These are phyloP conservation scores for Saturnispora halmiae DNA, from an alignment of 805 yeast genomes.

Conservation along the genomic window DNA sequence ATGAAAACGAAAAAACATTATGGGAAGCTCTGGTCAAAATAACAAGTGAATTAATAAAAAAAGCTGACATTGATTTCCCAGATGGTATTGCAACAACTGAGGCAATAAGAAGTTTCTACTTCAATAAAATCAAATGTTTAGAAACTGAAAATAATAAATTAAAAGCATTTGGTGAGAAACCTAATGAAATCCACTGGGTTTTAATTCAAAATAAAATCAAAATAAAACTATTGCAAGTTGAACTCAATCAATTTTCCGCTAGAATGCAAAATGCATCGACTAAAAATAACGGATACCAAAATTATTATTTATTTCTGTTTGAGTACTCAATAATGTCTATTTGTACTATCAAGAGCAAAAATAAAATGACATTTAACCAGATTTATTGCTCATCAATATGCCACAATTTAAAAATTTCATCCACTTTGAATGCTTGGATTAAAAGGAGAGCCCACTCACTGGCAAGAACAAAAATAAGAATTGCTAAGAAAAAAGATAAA, in stretches of 20 bases:
- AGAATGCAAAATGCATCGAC: not conserved
- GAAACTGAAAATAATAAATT: not conserved
- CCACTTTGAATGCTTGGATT: constrained; percentile 1
- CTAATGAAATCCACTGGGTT: constrained; percentile 3
- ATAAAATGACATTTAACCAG: not conserved
- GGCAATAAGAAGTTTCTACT: not conserved
- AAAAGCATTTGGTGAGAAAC: not conserved
- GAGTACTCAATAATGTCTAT: constrained; percentile 3
- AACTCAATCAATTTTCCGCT: constrained; percentile 1
- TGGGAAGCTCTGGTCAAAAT: not conserved
- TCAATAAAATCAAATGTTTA: not conserved
- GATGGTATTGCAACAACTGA: not conserved
- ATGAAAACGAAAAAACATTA: not conserved
- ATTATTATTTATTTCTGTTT: constrained; percentile 6
- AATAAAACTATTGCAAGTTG: not conserved
- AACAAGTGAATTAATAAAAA: not conserved
- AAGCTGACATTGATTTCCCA: not conserved
- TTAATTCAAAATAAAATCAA: constrained; percentile 2
- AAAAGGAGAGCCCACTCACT: constrained; percentile 2
- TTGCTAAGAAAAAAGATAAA: not conserved
- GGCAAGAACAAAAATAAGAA: constrained; percentile 1
- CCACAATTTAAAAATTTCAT: not conserved
- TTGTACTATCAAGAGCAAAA: not conserved
- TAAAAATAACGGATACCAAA: constrained; percentile 1
- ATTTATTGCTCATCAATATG: constrained; percentile 1